Evolutionary conservation across 352 stramenopile genomes (phyloP).

Genomic region (Phytopythium vexans): DNA sequence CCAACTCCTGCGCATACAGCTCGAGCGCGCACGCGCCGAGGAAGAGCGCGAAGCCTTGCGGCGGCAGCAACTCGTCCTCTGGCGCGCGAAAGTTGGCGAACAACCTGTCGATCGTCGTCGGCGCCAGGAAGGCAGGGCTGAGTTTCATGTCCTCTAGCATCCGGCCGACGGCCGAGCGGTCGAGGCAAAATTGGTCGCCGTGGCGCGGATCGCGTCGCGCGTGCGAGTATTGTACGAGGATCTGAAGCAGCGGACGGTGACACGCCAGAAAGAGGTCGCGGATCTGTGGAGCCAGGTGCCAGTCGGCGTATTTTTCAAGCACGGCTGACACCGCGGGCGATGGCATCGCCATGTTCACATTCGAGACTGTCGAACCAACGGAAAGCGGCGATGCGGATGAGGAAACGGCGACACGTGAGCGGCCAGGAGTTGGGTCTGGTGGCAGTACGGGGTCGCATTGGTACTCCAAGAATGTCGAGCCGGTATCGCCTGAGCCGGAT

Average conservation of each 20-base stretch:
- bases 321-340: not conserved
- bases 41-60: constrained; percentile 48
- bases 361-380: not conserved
- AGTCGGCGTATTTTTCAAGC: constrained; percentile 39
- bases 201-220: constrained; percentile 33
- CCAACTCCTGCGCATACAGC: constrained; percentile 25
- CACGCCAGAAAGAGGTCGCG: constrained; percentile 63
- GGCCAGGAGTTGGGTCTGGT: constrained; percentile 14
- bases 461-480: constrained; percentile 53
- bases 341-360: not conserved
- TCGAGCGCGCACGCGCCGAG: constrained; percentile 62
- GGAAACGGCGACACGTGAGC: not conserved
- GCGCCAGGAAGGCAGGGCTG: constrained; percentile 46
- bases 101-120: constrained; percentile 39
- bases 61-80: constrained; percentile 28
- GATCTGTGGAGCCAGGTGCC: constrained; percentile 50
- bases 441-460: constrained; percentile 58
- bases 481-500: constrained; percentile 9
- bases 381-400: not conserved
- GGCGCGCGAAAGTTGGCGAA: constrained; percentile 38
- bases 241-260: constrained; percentile 40
- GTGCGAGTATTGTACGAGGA: constrained; percentile 52
- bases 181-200: constrained; percentile 47
- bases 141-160: constrained; percentile 69
- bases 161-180: constrained; percentile 26